phyloP scores from a whole-genome alignment of 345 rosid species.

The Eucalyptus sp. region DNA sequence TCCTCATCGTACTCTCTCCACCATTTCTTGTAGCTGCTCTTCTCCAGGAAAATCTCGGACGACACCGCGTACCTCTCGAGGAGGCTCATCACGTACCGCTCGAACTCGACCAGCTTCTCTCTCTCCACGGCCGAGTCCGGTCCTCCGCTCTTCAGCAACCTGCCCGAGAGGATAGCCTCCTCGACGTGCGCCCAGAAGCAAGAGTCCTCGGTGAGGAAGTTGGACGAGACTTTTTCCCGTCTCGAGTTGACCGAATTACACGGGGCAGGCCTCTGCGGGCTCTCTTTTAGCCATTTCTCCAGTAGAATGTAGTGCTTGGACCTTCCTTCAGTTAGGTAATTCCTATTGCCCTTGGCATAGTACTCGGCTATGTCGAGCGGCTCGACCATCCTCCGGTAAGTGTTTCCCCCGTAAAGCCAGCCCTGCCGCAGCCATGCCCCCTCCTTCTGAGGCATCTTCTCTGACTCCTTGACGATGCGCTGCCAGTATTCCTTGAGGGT shows the following conservation, averaged over 20 bases:
- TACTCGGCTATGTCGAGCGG: slow-evolving; percentile 68
- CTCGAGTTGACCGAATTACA: neutral
- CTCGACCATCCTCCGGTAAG: slow-evolving; percentile 60
- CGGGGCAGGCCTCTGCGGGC: neutral
- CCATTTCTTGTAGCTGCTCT: slow-evolving; percentile 65
- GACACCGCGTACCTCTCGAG: slow-evolving; percentile 29
- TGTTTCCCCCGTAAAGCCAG: slow-evolving; percentile 38
- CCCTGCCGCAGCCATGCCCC: slow-evolving; percentile 1
- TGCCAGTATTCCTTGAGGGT: slow-evolving; percentile 36
- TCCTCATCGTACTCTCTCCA: slow-evolving; percentile 28
- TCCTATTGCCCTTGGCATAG: slow-evolving; percentile 9
- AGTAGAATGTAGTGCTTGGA: slow-evolving; percentile 26
- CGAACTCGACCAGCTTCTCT: slow-evolving; percentile 14
- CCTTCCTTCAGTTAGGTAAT: slow-evolving; percentile 33
- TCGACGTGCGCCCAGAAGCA: slow-evolving; percentile 86
- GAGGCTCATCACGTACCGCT: slow-evolving; percentile 24
- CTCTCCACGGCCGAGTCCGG: neutral
- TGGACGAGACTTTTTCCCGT: slow-evolving; percentile 8
- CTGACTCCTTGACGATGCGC: slow-evolving; percentile 28
- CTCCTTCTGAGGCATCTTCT: slow-evolving; percentile 44
- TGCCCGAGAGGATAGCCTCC: slow-evolving; percentile 31
- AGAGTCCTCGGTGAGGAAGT: slow-evolving; percentile 40
- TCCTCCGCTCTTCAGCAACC: neutral
- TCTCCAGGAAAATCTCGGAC: slow-evolving; percentile 51
- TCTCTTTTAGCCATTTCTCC: slow-evolving; percentile 33